A percentile compares a stretch with the other conserved stretches of the same genome.
These are phyloP conservation scores for Dorcoceras hygrometricum DNA, from an alignment of 257 asterid genomes.

Conservation along the genomic window DNA sequence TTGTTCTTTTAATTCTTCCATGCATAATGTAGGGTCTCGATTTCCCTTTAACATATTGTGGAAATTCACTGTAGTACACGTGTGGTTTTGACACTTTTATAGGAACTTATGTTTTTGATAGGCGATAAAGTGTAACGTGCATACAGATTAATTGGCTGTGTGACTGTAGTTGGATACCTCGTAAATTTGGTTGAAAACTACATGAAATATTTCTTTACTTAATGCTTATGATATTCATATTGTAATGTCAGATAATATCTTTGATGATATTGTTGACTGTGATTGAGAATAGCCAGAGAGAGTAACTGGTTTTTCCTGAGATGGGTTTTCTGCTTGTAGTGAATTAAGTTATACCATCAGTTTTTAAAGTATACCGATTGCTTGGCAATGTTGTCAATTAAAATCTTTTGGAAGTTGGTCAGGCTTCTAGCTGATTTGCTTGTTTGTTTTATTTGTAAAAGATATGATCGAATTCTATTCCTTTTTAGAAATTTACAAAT, in stretches of 20 bases:
- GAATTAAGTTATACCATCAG: neutral
- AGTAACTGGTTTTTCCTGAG: neutral
- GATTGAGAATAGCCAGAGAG: neutral
- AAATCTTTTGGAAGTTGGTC: too few relatives aligned
- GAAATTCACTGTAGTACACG: neutral
- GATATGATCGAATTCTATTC: too few relatives aligned
- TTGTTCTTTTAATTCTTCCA: constrained; percentile 13
- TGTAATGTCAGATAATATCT: neutral
- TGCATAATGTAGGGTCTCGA: neutral
- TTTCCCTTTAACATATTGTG: neutral
- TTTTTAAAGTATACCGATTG: neutral
- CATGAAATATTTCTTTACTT: neutral
- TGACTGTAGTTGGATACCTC: neutral
- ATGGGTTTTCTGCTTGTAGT: neutral
- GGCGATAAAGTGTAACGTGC: neutral
- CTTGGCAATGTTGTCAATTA: too few relatives aligned
- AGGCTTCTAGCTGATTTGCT: too few relatives aligned
- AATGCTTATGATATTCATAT: neutral
- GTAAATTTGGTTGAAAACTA: neutral
- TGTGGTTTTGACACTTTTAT: neutral
- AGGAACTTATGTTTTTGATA: too few relatives aligned
- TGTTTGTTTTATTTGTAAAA: too few relatives aligned
- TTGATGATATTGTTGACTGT: neutral
- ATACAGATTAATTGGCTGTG: neutral
- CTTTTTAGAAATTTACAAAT: too few relatives aligned